Evolutionary conservation across 345 rosid genomes (phyloP).

Genomic region (Ceriops zippeliana): DNA sequence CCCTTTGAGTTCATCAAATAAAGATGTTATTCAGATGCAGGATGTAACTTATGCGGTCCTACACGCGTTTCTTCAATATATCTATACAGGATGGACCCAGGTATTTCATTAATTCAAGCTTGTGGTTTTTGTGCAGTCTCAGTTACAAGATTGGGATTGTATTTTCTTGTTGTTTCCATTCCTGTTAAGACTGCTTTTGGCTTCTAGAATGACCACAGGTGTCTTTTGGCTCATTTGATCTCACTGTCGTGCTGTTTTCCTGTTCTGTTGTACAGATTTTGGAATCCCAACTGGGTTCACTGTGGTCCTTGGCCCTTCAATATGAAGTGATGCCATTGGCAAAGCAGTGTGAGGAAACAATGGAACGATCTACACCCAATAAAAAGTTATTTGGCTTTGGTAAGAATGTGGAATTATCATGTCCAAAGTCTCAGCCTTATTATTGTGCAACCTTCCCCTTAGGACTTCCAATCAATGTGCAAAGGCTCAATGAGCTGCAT

Average conservation of each 20-base stretch:
- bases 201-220: neutral
- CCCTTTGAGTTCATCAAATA: slow-evolving; percentile 40
- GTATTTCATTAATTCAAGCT: slow-evolving; percentile 29
- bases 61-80: slow-evolving; percentile 74
- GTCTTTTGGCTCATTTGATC: slow-evolving; percentile 7
- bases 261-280: slow-evolving; percentile 46
- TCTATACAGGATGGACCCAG: slow-evolving; percentile 74
- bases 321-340: slow-evolving; percentile 69
- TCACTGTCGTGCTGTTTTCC: neutral
- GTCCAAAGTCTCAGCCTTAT: slow-evolving; percentile 46
- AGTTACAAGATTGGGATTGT: neutral
- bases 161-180: slow-evolving; percentile 1
- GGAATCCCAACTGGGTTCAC: slow-evolving; percentile 59
- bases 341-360: slow-evolving; percentile 73
- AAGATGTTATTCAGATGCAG: slow-evolving; percentile 47
- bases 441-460: slow-evolving; percentile 49
- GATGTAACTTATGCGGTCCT: slow-evolving; percentile 54
- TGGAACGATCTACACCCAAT: slow-evolving; percentile 49
- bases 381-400: slow-evolving; percentile 48
- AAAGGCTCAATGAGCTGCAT: slow-evolving; percentile 49
- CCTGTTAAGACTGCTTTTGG: slow-evolving; percentile 6
- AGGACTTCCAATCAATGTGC: slow-evolving; percentile 62
- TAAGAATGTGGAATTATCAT: slow-evolving; percentile 56
- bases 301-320: slow-evolving; percentile 52
- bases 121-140: neutral